A percentile compares a stretch with the other conserved stretches of the same genome.
These are phyloP conservation scores for Hypomontagnella submonticulosa DNA, from an alignment of 495 filamentous ascomycete species.

Conservation along the genomic window DNA sequence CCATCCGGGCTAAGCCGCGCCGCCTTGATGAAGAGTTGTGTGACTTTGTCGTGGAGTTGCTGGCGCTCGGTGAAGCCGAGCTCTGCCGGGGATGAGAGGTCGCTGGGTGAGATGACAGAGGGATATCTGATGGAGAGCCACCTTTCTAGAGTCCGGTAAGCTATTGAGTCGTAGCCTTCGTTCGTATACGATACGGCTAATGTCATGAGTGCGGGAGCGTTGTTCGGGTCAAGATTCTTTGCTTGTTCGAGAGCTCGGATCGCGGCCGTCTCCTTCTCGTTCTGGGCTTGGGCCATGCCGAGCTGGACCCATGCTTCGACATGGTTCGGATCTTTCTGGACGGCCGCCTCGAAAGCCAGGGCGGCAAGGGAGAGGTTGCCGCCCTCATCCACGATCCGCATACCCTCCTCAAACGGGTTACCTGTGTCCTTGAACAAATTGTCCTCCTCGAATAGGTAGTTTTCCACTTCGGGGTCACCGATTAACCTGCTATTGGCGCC, in stretches of 20 bases:
- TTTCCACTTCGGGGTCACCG: slow-evolving; percentile 78
- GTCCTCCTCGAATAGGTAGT: slow-evolving; percentile 94
- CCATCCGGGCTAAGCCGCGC: slow-evolving; percentile 90
- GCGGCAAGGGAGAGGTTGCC: slow-evolving; percentile 95
- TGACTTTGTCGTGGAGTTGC: slow-evolving; percentile 88
- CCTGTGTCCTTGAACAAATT: slow-evolving; percentile 81
- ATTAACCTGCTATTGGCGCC: slow-evolving; percentile 66
- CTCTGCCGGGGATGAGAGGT: slow-evolving; percentile 75
- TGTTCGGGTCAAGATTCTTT: slow-evolving; percentile 84
- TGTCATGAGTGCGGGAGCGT: slow-evolving; percentile 91
- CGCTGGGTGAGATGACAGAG: slow-evolving; percentile 71
- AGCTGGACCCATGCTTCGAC: slow-evolving; percentile 93
- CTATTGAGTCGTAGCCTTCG: slow-evolving; percentile 96
- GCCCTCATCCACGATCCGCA: slow-evolving; percentile 88
- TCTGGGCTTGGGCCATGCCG: slow-evolving; percentile 92
- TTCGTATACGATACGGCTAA: slow-evolving; percentile 99
- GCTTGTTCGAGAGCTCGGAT: slow-evolving; percentile 97
- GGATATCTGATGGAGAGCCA: slow-evolving; percentile 97
- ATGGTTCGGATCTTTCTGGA: slow-evolving; percentile 87
- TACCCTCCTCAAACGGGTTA: slow-evolving; percentile 90
- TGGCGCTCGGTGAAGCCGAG: slow-evolving; percentile 93
- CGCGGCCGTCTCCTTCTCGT: slow-evolving; percentile 97
- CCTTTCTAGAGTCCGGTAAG: slow-evolving; percentile 95
- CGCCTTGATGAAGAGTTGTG: slow-evolving; percentile 87
- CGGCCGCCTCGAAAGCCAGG: slow-evolving; percentile 96